phyloP scores from a whole-genome alignment of 495 filamentous ascomycete genomes.

The Xylaria cubensis region DNA sequence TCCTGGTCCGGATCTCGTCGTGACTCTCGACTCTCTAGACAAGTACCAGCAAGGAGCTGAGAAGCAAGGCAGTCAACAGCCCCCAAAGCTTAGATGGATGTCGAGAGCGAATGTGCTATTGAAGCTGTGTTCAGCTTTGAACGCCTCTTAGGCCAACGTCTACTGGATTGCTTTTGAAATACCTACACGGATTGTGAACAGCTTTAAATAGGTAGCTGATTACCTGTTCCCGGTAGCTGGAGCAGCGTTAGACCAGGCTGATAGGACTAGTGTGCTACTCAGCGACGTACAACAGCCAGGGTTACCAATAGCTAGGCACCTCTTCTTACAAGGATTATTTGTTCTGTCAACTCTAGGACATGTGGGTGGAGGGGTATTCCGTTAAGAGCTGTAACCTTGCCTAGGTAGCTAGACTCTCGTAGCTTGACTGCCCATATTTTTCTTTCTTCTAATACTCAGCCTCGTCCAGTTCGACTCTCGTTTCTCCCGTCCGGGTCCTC shows the following conservation, averaged over 20 bases:
- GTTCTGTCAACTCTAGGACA: constrained; percentile 9
- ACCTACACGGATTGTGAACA: not conserved
- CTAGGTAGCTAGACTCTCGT: constrained; percentile 11
- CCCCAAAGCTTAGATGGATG: not conserved
- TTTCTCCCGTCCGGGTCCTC: not conserved
- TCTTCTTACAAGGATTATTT: constrained; percentile 23
- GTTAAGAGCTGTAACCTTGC: constrained; percentile 23
- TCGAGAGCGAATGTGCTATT: not conserved
- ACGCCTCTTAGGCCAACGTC: not conserved
- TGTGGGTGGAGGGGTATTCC: constrained; percentile 10
- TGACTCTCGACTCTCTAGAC: not conserved
- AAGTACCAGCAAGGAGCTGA: not conserved
- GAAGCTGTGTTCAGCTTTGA: not conserved
- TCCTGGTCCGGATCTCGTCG: not conserved
- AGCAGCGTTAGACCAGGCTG: constrained; percentile 4
- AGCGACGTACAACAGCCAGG: constrained; percentile 18
- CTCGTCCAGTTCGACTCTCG: constrained; percentile 21
- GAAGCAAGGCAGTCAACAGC: constrained; percentile 9
- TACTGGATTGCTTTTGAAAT: not conserved
- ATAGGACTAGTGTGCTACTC: constrained; percentile 17
- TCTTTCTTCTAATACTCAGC: constrained; percentile 23
- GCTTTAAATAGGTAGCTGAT: not conserved
- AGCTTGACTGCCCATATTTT: constrained; percentile 12
- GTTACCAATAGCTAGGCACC: constrained; percentile 2
- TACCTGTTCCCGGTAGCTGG: not conserved